Base-by-base conservation (phyloP, 805 yeast genomes). In the Saccharomycopsis fibuligera region DNA sequence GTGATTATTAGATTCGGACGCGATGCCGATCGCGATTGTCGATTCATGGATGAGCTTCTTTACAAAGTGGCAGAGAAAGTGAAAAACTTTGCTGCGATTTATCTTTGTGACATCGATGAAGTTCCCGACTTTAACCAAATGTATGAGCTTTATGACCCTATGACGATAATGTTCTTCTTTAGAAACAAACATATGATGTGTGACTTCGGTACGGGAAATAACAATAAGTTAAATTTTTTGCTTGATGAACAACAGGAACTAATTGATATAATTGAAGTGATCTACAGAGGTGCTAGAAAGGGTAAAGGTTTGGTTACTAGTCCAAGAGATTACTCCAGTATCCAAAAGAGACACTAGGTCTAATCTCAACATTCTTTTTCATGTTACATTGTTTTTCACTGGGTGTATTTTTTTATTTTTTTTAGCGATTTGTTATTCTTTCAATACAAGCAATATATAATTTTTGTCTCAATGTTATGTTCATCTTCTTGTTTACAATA, bases 131-230 rank as follows among this genome's bases (percentile, higher is more conserved):
- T 93, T 67, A 91, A 83, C 58, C 74, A 71, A 29, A 86, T 88
- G 91, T 89, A 89, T 62, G 96, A 88, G 62, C 67, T 89, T 40
- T 86, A 82, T 61, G 98, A 90, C 58, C 95, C 96, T 14, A 77
- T 87, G 73, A 82, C 96, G 39, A 72, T 93, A 45, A 93, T 93
- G 98, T 90, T 91, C 61, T 91, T 93, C 64, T 88, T 76, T 67
- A 71, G 95, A 45, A 91, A 91, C 67, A 85, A 88, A 63, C 98
- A 91, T 64, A 90, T 91, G 95, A 81, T 93, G 95, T 87, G 96
- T 66, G 99, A 93, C 69, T 89, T 90, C 64, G 99, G 99, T 2
- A 93, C 98, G 0, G 99, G 99, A 29, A 89, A 93, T 62, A 93
- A 93, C 66, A 93, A 93, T 70, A 91, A 93, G 70, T 69, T 93